phyloP scores from a whole-genome alignment of 2,329 filamentous ascomycete genomes.

The Fusarium aywerte region DNA sequence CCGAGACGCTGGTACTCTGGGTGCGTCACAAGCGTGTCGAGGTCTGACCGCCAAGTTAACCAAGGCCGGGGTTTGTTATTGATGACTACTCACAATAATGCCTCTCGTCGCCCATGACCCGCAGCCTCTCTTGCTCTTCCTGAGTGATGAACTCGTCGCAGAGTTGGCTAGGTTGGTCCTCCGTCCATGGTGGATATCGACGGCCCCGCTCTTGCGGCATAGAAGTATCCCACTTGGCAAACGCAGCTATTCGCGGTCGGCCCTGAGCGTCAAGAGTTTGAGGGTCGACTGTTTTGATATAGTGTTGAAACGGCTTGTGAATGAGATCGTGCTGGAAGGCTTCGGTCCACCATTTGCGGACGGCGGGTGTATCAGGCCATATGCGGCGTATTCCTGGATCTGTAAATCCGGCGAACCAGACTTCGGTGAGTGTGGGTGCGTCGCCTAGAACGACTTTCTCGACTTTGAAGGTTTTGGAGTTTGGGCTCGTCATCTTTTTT shows the following conservation, averaged over 20 bases:
- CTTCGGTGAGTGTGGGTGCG: conserved; percentile 15
- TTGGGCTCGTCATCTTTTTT: not conserved
- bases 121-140: conserved; percentile 24
- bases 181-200: conserved; percentile 31
- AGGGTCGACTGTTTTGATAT: conserved; percentile 34
- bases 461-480: not conserved
- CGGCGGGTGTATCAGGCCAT: conserved; percentile 35
- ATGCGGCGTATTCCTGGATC: conserved; percentile 19
- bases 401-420: conserved; percentile 36
- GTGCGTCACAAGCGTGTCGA: conserved; percentile 44
- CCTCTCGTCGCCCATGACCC: conserved; percentile 30
- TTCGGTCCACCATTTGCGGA: conserved; percentile 35
- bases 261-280: conserved; percentile 13
- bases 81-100: conserved; percentile 31
- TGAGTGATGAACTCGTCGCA: conserved; percentile 29
- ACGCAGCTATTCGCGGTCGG: conserved; percentile 26
- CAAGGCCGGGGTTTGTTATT: too few relatives aligned
- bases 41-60: conserved; percentile 23
- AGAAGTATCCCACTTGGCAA: conserved; percentile 35
- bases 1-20: conserved; percentile 45
- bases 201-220: conserved; percentile 26
- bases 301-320: conserved; percentile 34
- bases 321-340: conserved; percentile 26
- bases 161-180: conserved; percentile 27
- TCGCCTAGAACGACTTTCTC: conserved; percentile 20